Evolutionary conservation across 768 basidiomycete genomes (phyloP).

Genomic region (Suillus occidentalis): DNA sequence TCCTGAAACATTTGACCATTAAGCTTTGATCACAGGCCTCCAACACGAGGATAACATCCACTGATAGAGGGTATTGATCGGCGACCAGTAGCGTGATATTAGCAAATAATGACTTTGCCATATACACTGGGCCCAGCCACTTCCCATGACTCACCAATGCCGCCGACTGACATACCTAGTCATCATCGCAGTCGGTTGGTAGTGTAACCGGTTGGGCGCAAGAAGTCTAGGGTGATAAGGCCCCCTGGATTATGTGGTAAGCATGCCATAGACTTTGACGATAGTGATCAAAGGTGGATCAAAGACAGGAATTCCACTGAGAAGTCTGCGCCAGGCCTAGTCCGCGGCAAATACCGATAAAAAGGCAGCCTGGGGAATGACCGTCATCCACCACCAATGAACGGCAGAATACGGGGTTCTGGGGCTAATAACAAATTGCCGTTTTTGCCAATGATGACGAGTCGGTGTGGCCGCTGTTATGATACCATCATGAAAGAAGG

Average conservation of each 20-base stretch:
- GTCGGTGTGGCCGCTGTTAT: not conserved
- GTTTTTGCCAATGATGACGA: not conserved
- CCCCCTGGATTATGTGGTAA: not conserved
- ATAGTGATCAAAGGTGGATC: not conserved
- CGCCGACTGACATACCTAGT: not conserved
- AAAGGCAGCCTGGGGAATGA: not conserved
- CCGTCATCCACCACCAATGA: not conserved
- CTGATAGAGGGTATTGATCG: not conserved
- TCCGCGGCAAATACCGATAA: not conserved
- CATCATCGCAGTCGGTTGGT: not conserved
- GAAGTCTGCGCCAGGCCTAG: not conserved
- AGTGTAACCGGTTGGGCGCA: not conserved
- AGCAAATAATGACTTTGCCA: not conserved
- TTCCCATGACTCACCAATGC: not conserved
- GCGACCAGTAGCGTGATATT: not conserved
- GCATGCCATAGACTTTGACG: not conserved
- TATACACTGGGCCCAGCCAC: not conserved
- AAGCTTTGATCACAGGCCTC: not conserved
- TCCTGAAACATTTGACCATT: not conserved
- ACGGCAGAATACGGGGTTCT: not conserved
- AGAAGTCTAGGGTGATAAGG: not conserved
- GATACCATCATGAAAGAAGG: not conserved
- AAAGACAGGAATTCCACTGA: not conserved
- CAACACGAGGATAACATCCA: not conserved
- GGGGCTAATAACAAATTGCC: no score